Evolutionary conservation across 1,284 basidiomycete species (phyloP).

Genomic region (Pyrrhoderma noxium): DNA sequence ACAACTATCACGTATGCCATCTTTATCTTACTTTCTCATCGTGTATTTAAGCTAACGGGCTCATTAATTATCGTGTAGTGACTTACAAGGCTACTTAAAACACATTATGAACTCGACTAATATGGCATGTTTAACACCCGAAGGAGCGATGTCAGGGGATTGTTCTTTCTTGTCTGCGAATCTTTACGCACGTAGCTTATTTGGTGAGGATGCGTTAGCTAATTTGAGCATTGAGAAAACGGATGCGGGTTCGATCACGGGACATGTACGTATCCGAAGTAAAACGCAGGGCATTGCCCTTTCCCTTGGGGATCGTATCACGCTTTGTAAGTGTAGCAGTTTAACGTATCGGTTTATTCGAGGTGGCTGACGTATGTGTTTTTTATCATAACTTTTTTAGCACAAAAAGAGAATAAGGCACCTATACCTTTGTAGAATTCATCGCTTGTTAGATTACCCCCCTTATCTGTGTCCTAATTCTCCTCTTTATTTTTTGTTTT

Average conservation of each 20-base stretch:
- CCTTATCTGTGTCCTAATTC: not conserved
- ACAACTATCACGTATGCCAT: constrained; percentile 65
- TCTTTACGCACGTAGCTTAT: constrained; percentile 86
- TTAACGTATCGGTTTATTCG: no score
- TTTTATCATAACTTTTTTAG: constrained; percentile 25
- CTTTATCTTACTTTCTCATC: not conserved
- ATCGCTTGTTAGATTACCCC: not conserved
- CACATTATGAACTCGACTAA: constrained; percentile 93
- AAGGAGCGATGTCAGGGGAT: constrained; percentile 84
- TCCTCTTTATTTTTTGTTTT: not conserved
- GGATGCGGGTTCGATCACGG: constrained; percentile 74
- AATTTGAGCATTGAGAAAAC: constrained; percentile 93
- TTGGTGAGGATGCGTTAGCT: constrained; percentile 96
- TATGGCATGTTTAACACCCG: constrained; percentile 95
- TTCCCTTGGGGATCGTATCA: constrained; percentile 87
- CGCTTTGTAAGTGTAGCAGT: constrained; percentile 66
- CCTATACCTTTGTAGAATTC: constrained; percentile 26
- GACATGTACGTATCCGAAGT: constrained; percentile 88
- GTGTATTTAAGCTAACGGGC: not conserved
- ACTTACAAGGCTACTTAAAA: constrained; percentile 77
- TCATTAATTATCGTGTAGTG: constrained; percentile 31
- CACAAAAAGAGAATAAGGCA: constrained; percentile 60
- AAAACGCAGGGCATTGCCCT: constrained; percentile 96
- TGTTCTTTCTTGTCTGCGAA: constrained; percentile 94
- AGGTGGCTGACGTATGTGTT: not conserved